Evolutionary conservation across 2,329 filamentous ascomycete species (phyloP).

Genomic region (Cordyceps pruinosa): DNA sequence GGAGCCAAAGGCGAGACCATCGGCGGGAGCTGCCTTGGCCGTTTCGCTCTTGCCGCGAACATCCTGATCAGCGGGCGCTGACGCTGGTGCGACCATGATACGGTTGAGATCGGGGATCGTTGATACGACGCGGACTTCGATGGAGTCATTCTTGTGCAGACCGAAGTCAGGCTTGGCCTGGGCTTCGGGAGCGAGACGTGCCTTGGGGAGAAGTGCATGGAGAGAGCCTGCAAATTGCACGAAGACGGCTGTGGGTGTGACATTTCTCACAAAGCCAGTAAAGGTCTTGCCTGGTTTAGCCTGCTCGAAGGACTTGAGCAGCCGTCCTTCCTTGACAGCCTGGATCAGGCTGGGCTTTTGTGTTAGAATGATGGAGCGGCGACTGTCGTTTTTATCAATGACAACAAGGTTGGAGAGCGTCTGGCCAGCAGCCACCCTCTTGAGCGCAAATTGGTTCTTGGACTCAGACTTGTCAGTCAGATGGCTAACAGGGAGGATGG

Average conservation of each 20-base stretch:
- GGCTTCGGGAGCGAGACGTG: constrained; percentile 65
- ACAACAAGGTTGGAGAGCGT: constrained; percentile 75
- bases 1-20: constrained; percentile 67
- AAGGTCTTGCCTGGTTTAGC: constrained; percentile 61
- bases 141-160: constrained; percentile 66
- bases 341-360: constrained; percentile 78
- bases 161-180: constrained; percentile 68
- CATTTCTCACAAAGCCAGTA: constrained; percentile 77
- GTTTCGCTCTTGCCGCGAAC: constrained; percentile 33
- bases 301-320: constrained; percentile 67
- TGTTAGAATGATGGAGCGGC: constrained; percentile 67
- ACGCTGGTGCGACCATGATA: constrained; percentile 52
- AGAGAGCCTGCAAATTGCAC: constrained; percentile 78
- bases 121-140: constrained; percentile 65
- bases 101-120: constrained; percentile 64
- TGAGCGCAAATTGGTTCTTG: constrained; percentile 70
- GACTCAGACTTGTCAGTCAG: constrained; percentile 76
- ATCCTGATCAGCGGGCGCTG: constrained; percentile 39
- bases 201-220: constrained; percentile 73
- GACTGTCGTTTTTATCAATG: constrained; percentile 75
- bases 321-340: constrained; percentile 62
- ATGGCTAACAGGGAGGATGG: constrained; percentile 68
- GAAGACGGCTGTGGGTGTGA: constrained; percentile 74
- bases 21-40: constrained; percentile 39
- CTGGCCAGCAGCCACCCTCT: constrained; percentile 79